Conservation (phyloP, 768 basidiomycete species). For the Ramaria sp. region DNA sequence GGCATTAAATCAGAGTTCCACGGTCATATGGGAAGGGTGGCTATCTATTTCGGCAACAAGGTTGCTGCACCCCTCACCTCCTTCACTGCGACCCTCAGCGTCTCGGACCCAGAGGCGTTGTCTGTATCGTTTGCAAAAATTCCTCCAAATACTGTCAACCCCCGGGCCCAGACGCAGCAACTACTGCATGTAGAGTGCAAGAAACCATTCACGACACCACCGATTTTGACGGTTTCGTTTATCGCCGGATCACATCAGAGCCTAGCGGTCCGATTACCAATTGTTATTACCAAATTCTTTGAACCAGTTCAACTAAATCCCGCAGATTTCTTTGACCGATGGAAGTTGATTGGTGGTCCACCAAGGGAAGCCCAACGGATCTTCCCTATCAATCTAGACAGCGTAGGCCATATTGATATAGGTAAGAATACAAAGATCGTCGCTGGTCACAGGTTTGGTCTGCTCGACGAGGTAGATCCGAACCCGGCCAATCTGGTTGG, state of each 20-base stretch:
- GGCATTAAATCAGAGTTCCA: constrained; percentile 97
- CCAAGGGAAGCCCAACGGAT: constrained; percentile 86
- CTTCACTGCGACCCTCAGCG: constrained; percentile 75
- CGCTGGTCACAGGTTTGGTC: constrained; percentile 62
- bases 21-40: constrained; percentile 86
- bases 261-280: constrained; percentile 72
- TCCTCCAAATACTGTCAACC: constrained; percentile 68
- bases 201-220: constrained; percentile 64
- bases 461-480: constrained; percentile 81
- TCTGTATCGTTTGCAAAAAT: constrained; percentile 84
- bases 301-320: constrained; percentile 81
- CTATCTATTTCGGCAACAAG: constrained; percentile 96
- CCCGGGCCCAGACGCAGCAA: constrained; percentile 86
- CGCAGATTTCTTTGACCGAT: constrained; percentile 91
- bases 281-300: constrained; percentile 85
- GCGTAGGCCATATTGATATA: constrained; percentile 62
- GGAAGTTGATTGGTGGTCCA: constrained; percentile 94
- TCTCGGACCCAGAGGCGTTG: constrained; percentile 65
- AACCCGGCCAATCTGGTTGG: constrained; percentile 90
- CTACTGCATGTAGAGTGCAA: constrained; percentile 93
- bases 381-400: constrained; percentile 68
- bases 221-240: constrained; percentile 81
- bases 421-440: constrained; percentile 67
- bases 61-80: constrained; percentile 79
- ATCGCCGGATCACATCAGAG: constrained; percentile 88